A percentile compares a stretch with the other conserved stretches of the same genome.
Evolutionary conservation across 2,329 filamentous ascomycete genomes (phyloP).

Genomic region (Cercospora sp.): DNA sequence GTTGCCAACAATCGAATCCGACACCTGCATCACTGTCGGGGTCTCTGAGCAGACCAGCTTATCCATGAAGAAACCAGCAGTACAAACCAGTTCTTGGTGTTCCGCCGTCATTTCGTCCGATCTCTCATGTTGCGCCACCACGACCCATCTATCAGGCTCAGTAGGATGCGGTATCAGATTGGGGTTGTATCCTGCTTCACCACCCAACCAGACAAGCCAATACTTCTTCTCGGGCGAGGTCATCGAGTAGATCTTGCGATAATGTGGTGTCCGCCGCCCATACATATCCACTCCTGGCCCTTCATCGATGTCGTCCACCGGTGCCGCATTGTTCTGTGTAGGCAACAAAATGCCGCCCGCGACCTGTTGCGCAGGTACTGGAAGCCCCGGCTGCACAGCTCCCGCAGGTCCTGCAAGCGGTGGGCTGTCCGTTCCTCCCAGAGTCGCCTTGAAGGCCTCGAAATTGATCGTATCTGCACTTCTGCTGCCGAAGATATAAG

Average conservation of each 20-base stretch:
- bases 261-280: slow-evolving; percentile 1
- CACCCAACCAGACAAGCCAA: slow-evolving; percentile 54
- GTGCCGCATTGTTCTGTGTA: background rate
- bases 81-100: slow-evolving; percentile 52
- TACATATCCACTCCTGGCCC: slow-evolving; percentile 3
- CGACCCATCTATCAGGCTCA: slow-evolving; percentile 51
- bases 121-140: slow-evolving; percentile 43
- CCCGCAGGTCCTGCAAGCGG: background rate
- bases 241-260: slow-evolving; percentile 39
- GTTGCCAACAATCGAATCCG: slow-evolving; percentile 47
- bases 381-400: background rate
- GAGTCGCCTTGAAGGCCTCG: background rate
- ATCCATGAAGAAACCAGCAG: slow-evolving; percentile 50
- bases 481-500: background rate
- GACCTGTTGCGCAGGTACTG: background rate
- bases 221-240: slow-evolving; percentile 51
- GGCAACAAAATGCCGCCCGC: background rate
- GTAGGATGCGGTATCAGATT: slow-evolving; percentile 60
- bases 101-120: slow-evolving; percentile 7
- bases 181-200: slow-evolving; percentile 52
- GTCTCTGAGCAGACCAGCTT: slow-evolving; percentile 47
- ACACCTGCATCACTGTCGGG: slow-evolving; percentile 50
- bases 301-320: background rate
- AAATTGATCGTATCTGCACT: background rate
- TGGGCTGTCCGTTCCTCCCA: background rate